Conservation (phyloP, 176 grass and related monocot genomes). For the sorghum (Sorghum bicolor) region DNA sequence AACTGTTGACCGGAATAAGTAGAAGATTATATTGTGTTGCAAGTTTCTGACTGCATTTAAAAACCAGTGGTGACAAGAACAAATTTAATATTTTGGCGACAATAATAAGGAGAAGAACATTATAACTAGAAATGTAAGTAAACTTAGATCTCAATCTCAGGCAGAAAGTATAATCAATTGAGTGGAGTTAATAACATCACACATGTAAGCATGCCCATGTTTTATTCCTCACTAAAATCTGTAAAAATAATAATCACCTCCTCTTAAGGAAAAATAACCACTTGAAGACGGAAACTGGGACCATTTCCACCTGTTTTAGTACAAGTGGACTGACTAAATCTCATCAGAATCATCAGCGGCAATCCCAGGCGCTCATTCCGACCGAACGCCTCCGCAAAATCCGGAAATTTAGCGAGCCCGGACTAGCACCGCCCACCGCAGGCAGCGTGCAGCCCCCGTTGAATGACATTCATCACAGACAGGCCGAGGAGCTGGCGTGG, state of each 20-base stretch:
- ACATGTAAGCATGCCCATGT: neutral
- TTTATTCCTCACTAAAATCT: neutral
- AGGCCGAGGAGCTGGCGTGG: neutral
- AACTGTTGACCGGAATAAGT: neutral
- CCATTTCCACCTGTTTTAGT: neutral
- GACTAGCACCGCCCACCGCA: neutral
- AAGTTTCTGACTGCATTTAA: neutral
- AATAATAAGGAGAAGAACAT: neutral
- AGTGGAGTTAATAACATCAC: neutral
- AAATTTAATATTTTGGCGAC: neutral
- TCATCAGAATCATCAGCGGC: neutral
- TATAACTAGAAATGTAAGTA: neutral
- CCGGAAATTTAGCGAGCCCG: neutral
- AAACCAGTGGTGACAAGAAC: neutral
- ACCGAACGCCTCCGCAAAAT: neutral
- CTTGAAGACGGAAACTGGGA: neutral
- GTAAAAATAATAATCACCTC: neutral
- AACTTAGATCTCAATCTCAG: constrained; percentile 9
- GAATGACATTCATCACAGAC: neutral
- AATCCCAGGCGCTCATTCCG: constrained; percentile 1
- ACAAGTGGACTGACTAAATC: neutral
- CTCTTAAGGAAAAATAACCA: neutral
- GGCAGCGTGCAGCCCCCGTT: neutral
- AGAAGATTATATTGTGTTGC: neutral
- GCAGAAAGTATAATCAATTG: neutral